A percentile compares a stretch with the other conserved stretches of the same genome.
Evolutionary conservation across 306 rosid species (phyloP).

Genomic region (Citrullus colocynthis): DNA sequence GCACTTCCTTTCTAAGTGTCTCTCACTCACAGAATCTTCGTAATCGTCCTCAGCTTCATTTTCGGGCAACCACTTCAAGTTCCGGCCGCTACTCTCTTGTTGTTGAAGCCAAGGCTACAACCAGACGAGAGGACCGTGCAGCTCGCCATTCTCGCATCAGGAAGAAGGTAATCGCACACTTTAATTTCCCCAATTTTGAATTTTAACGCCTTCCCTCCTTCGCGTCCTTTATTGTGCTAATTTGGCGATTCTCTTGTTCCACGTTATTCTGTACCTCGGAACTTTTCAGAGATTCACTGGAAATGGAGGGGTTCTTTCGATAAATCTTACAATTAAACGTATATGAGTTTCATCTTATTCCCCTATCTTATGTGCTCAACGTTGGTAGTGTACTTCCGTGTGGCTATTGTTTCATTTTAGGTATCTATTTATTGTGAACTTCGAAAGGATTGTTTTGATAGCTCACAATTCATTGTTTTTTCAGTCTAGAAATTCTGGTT

Average conservation of each 20-base stretch:
- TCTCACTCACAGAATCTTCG: not conserved
- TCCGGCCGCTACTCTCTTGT: slow-evolving; percentile 14
- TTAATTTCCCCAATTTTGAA: not conserved
- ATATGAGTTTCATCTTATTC: not conserved
- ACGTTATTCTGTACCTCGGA: not conserved
- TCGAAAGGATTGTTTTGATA: not conserved
- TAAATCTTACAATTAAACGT: not conserved
- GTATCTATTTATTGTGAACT: not conserved
- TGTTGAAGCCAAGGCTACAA: slow-evolving; percentile 28
- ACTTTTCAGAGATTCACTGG: not conserved
- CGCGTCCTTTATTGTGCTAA: not conserved
- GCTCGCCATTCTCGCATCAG: slow-evolving; percentile 52
- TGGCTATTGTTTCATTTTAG: not conserved
- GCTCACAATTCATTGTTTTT: not conserved
- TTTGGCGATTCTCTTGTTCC: not conserved
- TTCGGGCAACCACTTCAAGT: not conserved
- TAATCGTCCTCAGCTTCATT: not conserved
- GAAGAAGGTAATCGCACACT: slow-evolving; percentile 21
- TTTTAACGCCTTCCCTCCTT: not conserved
- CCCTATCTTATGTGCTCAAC: not conserved
- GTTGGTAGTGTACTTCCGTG: too few species aligned
- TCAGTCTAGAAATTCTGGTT: not conserved
- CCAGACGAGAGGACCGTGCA: slow-evolving; percentile 41
- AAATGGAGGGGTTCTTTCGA: not conserved
- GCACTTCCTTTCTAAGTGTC: not conserved